Evolutionary conservation across 2,329 filamentous ascomycete species (phyloP), one percentile per base, ranked within the genome.

Genomic region (Xylariomycetidae sp.): DNA sequence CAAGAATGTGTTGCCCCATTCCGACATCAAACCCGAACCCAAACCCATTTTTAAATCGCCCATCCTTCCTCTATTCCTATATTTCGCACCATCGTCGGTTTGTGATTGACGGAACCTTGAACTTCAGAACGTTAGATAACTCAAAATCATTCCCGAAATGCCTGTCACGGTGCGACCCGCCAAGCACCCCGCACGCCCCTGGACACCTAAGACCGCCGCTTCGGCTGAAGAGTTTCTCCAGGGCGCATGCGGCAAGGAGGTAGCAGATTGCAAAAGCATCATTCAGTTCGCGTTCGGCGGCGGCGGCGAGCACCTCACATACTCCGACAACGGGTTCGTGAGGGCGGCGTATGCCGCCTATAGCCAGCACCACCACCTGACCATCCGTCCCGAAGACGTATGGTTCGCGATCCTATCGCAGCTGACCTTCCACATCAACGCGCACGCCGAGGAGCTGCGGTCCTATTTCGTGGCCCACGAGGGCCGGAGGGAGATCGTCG

Each of bases 391-490:
- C 0, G 70, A 77, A 17, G 71, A 76, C 37, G 46, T 74, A 12
- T 76, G 70, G 71, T 58, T 72, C 27, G 53, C 69, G 5, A 71
- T 75, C 39, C 45, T 75, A 1, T 56, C 60, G 0, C 70, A 76
- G 39, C 42, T 74, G 2, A 64, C 56, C 43, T 53, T 62, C 34
- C 70, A 60, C 40, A 53, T 75, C 44, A 70, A 71, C 31, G 57
- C 48, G 2, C 53, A 73, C 38, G 56, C 66, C 4, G 64, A 72
- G 40, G 49, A 63, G n/a, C 50, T 74, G 5, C 56, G 66, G 9
- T 37, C 37, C 1, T 36, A 45, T 7, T 70, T 74, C 33, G 67
- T 72, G 3, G 32, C 46, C 0, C 67, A 71, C 39, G 33, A 63
- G 17, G 63, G 61, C 0, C 40, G 61, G 40, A 59, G 62, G 36